phyloP scores from a whole-genome alignment of 164 flowering plant species.

The Chimonanthus salicifolius region DNA sequence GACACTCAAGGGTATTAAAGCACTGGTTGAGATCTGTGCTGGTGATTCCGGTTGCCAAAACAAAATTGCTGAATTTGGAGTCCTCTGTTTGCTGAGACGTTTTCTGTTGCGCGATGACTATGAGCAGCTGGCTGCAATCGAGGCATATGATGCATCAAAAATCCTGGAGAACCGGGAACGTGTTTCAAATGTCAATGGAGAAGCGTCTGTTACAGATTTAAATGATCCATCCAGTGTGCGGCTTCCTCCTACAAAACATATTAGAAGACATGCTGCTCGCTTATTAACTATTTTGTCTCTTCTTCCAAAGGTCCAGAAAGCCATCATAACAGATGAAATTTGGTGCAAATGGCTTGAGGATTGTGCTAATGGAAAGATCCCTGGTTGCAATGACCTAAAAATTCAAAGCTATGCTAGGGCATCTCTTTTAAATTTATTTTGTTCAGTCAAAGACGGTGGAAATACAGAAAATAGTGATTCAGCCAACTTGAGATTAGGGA shows the following conservation, averaged over 20 bases:
- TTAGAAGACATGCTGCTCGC: slow-evolving; percentile 90
- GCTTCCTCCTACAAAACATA: slow-evolving; percentile 85
- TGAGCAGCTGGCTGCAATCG: slow-evolving; percentile 87
- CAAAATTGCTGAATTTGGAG: slow-evolving; percentile 62
- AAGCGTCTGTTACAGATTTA: slow-evolving; percentile 26
- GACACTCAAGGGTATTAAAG: slow-evolving; percentile 83
- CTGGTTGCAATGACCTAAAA: slow-evolving; percentile 86
- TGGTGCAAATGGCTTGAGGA: slow-evolving; percentile 96
- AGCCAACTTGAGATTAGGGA: slow-evolving; percentile 17
- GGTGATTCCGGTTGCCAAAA: slow-evolving; percentile 57
- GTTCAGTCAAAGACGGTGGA: slow-evolving; percentile 28
- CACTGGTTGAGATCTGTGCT: slow-evolving; percentile 65
- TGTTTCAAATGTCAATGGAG: slow-evolving; percentile 34
- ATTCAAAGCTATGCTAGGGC: slow-evolving; percentile 92
- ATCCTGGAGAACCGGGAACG: slow-evolving; percentile 48
- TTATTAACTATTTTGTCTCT: slow-evolving; percentile 71
- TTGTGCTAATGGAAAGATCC: slow-evolving; percentile 80
- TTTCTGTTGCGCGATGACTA: slow-evolving; percentile 80
- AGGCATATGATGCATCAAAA: slow-evolving; percentile 94
- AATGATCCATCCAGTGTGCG: slow-evolving; percentile 66
- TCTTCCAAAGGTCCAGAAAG: slow-evolving; percentile 73
- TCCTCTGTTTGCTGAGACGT: slow-evolving; percentile 76
- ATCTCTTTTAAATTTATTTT: slow-evolving; percentile 59
- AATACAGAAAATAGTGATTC: slow-evolving; percentile 22
- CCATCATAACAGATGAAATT: slow-evolving; percentile 47